Base-by-base conservation (phyloP, 2,329 filamentous ascomycete genomes). In the Aphanocladium album region DNA sequence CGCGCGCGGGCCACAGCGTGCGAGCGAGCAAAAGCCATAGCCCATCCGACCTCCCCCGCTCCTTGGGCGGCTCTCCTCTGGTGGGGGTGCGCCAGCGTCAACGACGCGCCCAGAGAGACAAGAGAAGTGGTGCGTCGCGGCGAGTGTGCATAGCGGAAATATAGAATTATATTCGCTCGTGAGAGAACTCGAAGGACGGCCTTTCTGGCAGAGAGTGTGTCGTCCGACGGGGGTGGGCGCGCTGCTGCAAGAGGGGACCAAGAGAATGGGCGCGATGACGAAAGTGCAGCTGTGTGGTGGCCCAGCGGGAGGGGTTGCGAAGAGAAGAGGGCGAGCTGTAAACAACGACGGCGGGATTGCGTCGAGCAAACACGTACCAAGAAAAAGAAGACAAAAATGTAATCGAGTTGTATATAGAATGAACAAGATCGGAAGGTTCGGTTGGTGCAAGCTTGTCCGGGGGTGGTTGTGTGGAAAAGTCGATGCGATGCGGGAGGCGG, bases 301-400 rank as follows among this genome's bases (percentile, higher is more conserved):
- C n/a, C n/a, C n/a, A n/a, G 39, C 49, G 57, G 49, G 57, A 60
- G 56, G 56, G 56, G 56, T 59, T 51, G 43, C 21, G 49, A 37
- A 30, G 35, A 49, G 41, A 25, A 27, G n/a, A 35, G 56, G 12
- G 35, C 17, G 45, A 45, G 21, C 17, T 30, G 46, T 21, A 41
- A 23, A 19, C n/a, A 25, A 16, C 33, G 16, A 35, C 33, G 33
- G 12, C 33, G 33, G 33, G 33, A 35, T 35, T 35, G 33, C 33
- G 33, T 12, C 6, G 33, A 6, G 33, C 6, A 35, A 47, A 5
- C 30, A 60, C 57, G 25, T 60, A 60, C 57, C 57, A 30, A 47
- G 37, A 46, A 60, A 23, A 39, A 17, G 25, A 19, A 4, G 25
- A 55, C 12, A 35, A 45, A 41, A 60, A 27, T 46, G 39, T 17